These are phyloP conservation scores for Pleurotus platypus DNA, from an alignment of 768 basidiomycete species.

Conservation along the genomic window DNA sequence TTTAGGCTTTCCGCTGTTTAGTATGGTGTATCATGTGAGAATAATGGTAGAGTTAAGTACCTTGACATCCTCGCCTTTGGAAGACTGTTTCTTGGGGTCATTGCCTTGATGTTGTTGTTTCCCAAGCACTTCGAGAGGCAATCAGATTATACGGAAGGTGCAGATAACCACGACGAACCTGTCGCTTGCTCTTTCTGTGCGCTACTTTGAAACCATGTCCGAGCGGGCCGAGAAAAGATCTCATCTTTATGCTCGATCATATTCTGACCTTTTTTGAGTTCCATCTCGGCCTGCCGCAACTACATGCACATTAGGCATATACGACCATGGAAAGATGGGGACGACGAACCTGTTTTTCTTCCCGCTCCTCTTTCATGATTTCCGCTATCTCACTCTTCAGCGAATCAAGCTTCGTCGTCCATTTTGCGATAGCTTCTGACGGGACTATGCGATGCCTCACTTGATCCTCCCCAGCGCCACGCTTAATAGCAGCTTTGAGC, in stretches of 20 bases:
- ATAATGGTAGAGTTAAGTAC: neutral
- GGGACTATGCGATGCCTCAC: constrained; percentile 88
- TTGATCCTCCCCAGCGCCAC: constrained; percentile 71
- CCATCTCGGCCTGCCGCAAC: constrained; percentile 93
- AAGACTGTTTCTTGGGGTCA: constrained; percentile 31
- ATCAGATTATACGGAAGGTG: neutral
- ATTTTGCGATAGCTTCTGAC: constrained; percentile 65
- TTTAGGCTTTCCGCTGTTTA: constrained; percentile 47
- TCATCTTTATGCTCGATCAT: constrained; percentile 91
- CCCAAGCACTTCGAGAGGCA: constrained; percentile 35
- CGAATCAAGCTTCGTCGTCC: constrained; percentile 63
- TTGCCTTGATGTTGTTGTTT: constrained; percentile 70
- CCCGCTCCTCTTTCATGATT: constrained; percentile 87
- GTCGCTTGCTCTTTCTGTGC: constrained; percentile 80
- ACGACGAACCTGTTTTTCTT: constrained; percentile 77
- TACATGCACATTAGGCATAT: constrained; percentile 24
- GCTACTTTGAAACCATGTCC: constrained; percentile 96
- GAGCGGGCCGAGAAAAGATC: constrained; percentile 88
- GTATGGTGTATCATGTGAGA: constrained; percentile 3
- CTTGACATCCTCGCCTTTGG: constrained; percentile 26
- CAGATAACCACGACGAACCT: constrained; percentile 41
- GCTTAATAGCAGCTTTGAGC: constrained; percentile 94
- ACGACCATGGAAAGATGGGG: constrained; percentile 4
- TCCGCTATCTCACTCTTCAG: constrained; percentile 76
- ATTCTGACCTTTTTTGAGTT: constrained; percentile 91